These are phyloP conservation scores for Barnettozyma pratensis DNA, from an alignment of 805 yeast genomes.

Conservation along the genomic window DNA sequence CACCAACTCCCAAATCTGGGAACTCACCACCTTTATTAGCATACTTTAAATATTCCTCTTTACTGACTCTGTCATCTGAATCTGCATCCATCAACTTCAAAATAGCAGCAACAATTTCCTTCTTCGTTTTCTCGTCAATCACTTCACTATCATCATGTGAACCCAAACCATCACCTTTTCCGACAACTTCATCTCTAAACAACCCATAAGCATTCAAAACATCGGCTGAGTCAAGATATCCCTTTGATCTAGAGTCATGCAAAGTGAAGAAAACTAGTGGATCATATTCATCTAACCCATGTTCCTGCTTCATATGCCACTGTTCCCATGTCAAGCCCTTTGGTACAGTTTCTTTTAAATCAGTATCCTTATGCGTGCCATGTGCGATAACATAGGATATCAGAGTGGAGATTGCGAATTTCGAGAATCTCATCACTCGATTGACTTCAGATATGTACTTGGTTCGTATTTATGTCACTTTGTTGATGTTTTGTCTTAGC, in stretches of 20 bases:
- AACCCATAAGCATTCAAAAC: constrained; percentile 81
- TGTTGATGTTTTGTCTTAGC: too few species aligned
- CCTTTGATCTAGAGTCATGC: constrained; percentile 67
- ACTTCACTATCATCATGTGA: constrained; percentile 60
- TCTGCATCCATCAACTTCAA: constrained; percentile 60
- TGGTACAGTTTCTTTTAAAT: constrained; percentile 36
- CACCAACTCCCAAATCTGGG: constrained; percentile 92
- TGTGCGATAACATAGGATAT: constrained; percentile 10
- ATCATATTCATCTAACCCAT: constrained; percentile 68
- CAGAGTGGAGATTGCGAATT: not conserved
- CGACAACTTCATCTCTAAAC: constrained; percentile 64
- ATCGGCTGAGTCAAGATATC: constrained; percentile 52
- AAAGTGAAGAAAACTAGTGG: constrained; percentile 70
- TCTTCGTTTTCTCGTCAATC: constrained; percentile 49
- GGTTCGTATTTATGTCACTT: too few species aligned
- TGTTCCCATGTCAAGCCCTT: constrained; percentile 63
- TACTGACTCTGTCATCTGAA: constrained; percentile 56
- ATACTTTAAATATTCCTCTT: constrained; percentile 67
- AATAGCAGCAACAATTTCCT: constrained; percentile 48
- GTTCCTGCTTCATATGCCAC: constrained; percentile 92
- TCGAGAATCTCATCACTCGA: not conserved
- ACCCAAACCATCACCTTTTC: constrained; percentile 90
- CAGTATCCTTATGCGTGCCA: constrained; percentile 16
- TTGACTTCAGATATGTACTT: too few species aligned
- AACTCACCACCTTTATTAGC: constrained; percentile 59